Conservation (phyloP, 331 rosid species). For the Quercus lobata region DNA sequence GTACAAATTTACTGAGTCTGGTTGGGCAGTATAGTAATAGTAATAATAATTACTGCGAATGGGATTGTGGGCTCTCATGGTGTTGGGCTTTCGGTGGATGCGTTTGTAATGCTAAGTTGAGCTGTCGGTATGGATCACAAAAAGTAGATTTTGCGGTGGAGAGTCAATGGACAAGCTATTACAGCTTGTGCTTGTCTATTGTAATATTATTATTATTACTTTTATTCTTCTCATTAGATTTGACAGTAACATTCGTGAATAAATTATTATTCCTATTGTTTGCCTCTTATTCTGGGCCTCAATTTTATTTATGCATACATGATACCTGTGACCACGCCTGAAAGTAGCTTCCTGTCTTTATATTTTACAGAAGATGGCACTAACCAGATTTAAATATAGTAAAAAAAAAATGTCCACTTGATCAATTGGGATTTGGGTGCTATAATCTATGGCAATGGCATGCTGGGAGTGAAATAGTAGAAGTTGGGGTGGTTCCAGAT, state of each 20-base stretch:
- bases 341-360: too few species aligned
- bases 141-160: conserved; percentile 5
- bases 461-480: too few species aligned
- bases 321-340: too few species aligned
- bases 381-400: too few species aligned
- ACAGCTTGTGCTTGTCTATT: conserved; percentile 21
- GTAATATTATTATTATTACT: not conserved
- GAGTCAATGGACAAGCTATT: conserved; percentile 4
- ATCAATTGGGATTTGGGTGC: too few species aligned
- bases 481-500: too few species aligned
- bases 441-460: too few species aligned
- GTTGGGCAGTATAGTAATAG: not conserved
- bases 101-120: conserved; percentile 16
- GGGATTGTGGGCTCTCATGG: not conserved
- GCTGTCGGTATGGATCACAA: conserved; percentile 34
- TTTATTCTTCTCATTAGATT: conserved; percentile 3
- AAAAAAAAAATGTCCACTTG: too few species aligned
- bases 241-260: conserved; percentile 2
- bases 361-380: too few species aligned
- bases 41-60: not conserved
- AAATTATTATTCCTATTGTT: conserved; percentile 4
- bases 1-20: not conserved
- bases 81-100: not conserved
- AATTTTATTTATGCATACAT: not conserved
- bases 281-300: not conserved